phyloP scores from a whole-genome alignment of 768 basidiomycete species.

The Gelatoporia subvermispora region DNA sequence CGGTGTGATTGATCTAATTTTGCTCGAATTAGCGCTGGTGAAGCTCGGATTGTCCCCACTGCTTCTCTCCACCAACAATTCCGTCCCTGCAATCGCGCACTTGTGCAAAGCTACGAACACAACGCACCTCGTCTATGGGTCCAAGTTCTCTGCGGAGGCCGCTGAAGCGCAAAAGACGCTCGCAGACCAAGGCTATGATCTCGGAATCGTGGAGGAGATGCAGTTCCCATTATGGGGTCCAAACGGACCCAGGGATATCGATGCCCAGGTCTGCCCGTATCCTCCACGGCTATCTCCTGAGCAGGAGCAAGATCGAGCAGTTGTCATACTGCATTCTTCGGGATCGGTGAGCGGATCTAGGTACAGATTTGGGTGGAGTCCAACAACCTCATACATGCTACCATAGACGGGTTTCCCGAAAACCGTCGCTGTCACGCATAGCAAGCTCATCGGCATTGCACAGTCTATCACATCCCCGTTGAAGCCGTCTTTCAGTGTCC shows the following conservation, averaged over 20 bases:
- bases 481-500: conserved; percentile 36
- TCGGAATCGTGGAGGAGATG: conserved; percentile 27
- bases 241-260: conserved; percentile 26
- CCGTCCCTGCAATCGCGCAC: conserved; percentile 39
- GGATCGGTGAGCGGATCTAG: conserved; percentile 27
- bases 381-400: too few relatives aligned
- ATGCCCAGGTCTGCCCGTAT: conserved; percentile 26
- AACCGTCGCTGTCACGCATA: conserved; percentile 34
- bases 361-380: too few relatives aligned
- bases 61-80: conserved; percentile 42
- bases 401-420: conserved; percentile 44
- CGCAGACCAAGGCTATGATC: conserved; percentile 18
- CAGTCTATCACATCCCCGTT: conserved; percentile 33
- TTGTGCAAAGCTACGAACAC: conserved; percentile 34
- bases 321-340: conserved; percentile 40
- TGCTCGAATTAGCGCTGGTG: conserved; percentile 38
- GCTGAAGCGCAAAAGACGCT: conserved; percentile 28
- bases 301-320: conserved; percentile 28
- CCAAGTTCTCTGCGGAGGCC: conserved; percentile 32
- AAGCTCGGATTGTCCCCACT: conserved; percentile 36
- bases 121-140: conserved; percentile 35
- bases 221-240: conserved; percentile 37
- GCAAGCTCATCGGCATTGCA: conserved; percentile 24
- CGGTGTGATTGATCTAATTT: conserved; percentile 35
- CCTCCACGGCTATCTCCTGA: conserved; percentile 25